Evolutionary conservation across 1,139 yeast species (phyloP), one percentile per base, ranked within the genome.

Genomic region (Debaryomyces coudertii): DNA sequence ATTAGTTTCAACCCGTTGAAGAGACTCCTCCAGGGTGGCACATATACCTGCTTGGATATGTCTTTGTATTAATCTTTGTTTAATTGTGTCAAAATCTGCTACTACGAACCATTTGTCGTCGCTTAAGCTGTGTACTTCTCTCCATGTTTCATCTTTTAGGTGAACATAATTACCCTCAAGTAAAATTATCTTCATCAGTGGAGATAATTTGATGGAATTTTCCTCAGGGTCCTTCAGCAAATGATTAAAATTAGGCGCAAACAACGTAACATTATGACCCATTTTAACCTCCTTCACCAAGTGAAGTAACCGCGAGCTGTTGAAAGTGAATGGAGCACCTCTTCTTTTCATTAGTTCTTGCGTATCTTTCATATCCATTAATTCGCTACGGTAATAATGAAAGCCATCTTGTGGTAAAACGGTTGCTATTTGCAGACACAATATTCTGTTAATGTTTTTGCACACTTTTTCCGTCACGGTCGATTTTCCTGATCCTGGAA

Each of bases 401-500:
- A 45, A 57, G n/a, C 62, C 62, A 44, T 57, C 62, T 33, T 44
- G 47, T n/a, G 47, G 47, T 20, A 44, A 34, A 23, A 40, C 42
- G 7, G 33, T 33, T 12, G 36, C 34, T 15, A 24, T 36, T 5
- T 31, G 25, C 12, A 12, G 27, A 7, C 44, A 41, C 6, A 44
- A 16, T 12, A 14, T 25, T 22, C 22, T 29, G 40, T 45, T 45
- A n/a, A 42, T 22, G 15, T 15, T 45, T 35, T 48, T 47, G 27
- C 33, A 41, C 12, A 44, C 45, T 12, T 16, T 36, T 7, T 16
- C 31, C 4, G 47, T 33, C 12, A 45, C 18, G 3, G 66, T 61
- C 14, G 62, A 51, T 39, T 62, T 62, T 22, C 66, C 66, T 16
- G 62, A 55, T 23, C 66, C 66, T 36, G 66, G 66, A 4, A 57